These are phyloP conservation scores for Pseudonitzschia pungens DNA, from an alignment of 108 stramenopile species.

Conservation along the genomic window DNA sequence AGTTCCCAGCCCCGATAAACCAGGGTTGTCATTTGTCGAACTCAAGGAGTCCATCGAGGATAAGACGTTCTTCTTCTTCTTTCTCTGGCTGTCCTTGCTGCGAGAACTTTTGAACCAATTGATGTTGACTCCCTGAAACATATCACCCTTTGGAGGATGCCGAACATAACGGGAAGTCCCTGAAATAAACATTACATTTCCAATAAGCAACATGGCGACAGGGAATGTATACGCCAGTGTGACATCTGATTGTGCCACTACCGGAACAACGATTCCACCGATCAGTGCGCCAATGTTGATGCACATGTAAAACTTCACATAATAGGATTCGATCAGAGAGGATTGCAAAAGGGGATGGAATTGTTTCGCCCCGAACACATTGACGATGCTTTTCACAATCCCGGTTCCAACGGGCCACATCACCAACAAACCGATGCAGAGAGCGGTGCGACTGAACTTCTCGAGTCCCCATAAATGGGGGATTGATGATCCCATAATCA, in stretches of 20 bases:
- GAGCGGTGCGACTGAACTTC: conserved; percentile 51
- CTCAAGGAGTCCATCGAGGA: conserved; percentile 13
- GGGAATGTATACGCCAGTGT: conserved; percentile 81
- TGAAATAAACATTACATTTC: conserved; percentile 56
- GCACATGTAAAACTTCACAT: conserved; percentile 88
- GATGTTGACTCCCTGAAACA: conserved; percentile 14
- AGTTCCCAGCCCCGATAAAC: conserved; percentile 33
- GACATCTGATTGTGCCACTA: conserved; percentile 70
- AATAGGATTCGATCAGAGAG: conserved; percentile 73
- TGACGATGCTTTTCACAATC: conserved; percentile 80
- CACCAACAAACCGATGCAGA: conserved; percentile 55
- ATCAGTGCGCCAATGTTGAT: conserved; percentile 87
- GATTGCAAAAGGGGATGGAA: conserved; percentile 85
- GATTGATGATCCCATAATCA: conserved; percentile 71
- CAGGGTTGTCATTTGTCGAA: conserved; percentile 8
- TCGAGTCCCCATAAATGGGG: conserved; percentile 61
- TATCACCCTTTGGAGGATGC: conserved; percentile 28
- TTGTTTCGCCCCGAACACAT: conserved; percentile 88
- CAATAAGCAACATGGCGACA: conserved; percentile 60
- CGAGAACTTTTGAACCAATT: conserved; percentile 5
- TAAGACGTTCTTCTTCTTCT: background rate
- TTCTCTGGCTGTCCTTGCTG: conserved; percentile 3
- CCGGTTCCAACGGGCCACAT: conserved; percentile 88
- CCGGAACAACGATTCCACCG: conserved; percentile 75
- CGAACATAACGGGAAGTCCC: conserved; percentile 69